A percentile compares a stretch with the other conserved stretches of the same genome.
These are phyloP conservation scores for Dactylorhiza incarnata DNA, from an alignment of 106 monocot species.

Conservation along the genomic window DNA sequence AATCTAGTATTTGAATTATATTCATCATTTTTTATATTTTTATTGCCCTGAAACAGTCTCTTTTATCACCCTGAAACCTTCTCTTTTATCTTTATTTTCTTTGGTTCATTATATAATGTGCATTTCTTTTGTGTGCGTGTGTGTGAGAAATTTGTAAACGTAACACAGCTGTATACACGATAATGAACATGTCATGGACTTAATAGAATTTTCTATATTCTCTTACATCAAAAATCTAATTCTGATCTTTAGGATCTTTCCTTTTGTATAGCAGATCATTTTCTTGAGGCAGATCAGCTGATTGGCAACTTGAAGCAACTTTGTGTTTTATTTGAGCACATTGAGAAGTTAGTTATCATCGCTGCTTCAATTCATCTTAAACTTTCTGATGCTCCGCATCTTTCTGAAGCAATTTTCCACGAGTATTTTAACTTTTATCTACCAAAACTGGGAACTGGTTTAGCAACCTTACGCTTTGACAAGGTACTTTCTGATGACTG, in stretches of 20 bases:
- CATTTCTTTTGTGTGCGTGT: background rate
- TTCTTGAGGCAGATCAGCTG: constrained; percentile 47
- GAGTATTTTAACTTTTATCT: constrained; percentile 79
- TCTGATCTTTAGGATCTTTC: background rate
- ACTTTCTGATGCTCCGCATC: constrained; percentile 48
- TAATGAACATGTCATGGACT: background rate
- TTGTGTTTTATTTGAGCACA: constrained; percentile 65
- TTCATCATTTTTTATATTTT: too few species aligned
- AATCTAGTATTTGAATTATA: too few species aligned
- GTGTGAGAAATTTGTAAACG: background rate
- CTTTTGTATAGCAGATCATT: constrained; percentile 30
- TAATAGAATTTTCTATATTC: background rate
- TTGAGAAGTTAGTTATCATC: constrained; percentile 72
- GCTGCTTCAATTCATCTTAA: constrained; percentile 73
- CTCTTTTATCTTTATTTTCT: background rate
- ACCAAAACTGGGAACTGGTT: constrained; percentile 88
- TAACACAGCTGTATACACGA: background rate
- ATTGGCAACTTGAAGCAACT: constrained; percentile 65
- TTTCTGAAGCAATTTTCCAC: constrained; percentile 70
- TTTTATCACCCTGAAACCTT: background rate
- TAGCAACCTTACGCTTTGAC: constrained; percentile 60
- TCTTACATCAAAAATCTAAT: background rate
- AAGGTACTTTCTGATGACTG: constrained; percentile 38
- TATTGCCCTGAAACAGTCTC: too few species aligned
- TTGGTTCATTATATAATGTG: background rate